phyloP scores from a whole-genome alignment of 192 early-diverging fungal species.

The Haplosporangium gracile region DNA sequence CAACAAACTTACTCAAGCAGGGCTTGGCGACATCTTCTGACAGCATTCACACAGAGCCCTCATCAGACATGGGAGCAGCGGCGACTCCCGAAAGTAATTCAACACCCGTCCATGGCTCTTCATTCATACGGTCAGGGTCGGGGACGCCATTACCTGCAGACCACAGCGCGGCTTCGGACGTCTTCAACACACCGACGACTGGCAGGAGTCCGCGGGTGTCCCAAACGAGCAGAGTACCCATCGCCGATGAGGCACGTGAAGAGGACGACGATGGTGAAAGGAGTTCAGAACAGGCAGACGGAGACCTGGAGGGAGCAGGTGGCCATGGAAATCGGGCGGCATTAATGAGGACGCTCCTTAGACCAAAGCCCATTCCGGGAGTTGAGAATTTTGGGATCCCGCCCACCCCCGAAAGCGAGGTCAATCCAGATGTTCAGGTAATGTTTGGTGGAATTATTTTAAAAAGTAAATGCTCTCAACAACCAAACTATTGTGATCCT shows the following conservation, averaged over 20 bases:
- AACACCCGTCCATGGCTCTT: not conserved
- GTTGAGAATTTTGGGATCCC: slow-evolving; percentile 72
- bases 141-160: slow-evolving; percentile 51
- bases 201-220: slow-evolving; percentile 33
- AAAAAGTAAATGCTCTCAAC: not conserved
- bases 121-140: slow-evolving; percentile 37
- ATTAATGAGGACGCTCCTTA: slow-evolving; percentile 52
- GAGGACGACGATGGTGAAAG: not conserved
- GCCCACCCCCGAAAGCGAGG: slow-evolving; percentile 64
- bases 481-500: not conserved
- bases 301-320: not conserved
- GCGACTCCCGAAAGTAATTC: not conserved
- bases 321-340: slow-evolving; percentile 5
- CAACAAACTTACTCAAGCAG: slow-evolving; percentile 27
- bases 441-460: not conserved
- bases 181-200: slow-evolving; percentile 40
- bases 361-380: slow-evolving; percentile 62
- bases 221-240: slow-evolving; percentile 13
- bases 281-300: not conserved
- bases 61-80: not conserved
- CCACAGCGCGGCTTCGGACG: slow-evolving; percentile 47
- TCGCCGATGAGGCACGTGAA: slow-evolving; percentile 13
- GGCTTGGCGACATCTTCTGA: slow-evolving; percentile 19
- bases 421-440: slow-evolving; percentile 76
- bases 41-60: not conserved